phyloP scores from a whole-genome alignment of 495 filamentous ascomycete species.

The Xylaria nigripes region DNA sequence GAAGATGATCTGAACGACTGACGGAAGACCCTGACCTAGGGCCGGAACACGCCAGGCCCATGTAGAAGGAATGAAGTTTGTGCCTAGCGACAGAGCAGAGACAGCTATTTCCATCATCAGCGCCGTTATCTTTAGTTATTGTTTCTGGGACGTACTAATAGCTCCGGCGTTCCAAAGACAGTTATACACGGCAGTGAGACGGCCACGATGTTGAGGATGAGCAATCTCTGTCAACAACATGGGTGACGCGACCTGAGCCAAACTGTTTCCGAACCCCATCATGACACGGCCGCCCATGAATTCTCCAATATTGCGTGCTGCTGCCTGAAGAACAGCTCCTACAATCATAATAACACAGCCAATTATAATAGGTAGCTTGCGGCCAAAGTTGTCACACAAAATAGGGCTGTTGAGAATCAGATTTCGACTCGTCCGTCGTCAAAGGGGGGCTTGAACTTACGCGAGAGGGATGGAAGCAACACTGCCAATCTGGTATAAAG shows the following conservation, averaged over 20 bases:
- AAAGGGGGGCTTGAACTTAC: conserved; percentile 30
- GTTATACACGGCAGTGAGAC: conserved; percentile 60
- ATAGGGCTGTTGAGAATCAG: conserved; percentile 40
- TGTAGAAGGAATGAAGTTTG: conserved; percentile 35
- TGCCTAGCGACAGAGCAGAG: conserved; percentile 47
- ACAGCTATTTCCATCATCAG: conserved; percentile 26
- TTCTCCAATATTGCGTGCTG: conserved; percentile 37
- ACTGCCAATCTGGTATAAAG: conserved; percentile 61
- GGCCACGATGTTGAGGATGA: conserved; percentile 59
- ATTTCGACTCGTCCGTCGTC: not conserved
- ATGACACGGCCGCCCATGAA: conserved; percentile 40
- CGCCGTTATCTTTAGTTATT: not conserved
- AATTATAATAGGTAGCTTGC: conserved; percentile 51
- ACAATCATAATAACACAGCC: conserved; percentile 58
- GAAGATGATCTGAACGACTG: conserved; percentile 40
- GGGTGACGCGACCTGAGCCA: conserved; percentile 54
- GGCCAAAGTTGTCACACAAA: conserved; percentile 53
- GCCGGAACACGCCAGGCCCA: conserved; percentile 50
- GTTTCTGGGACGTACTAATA: conserved; percentile 25
- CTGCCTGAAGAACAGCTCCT: conserved; percentile 50
- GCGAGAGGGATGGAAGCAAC: conserved; percentile 57
- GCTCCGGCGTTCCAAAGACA: conserved; percentile 54
- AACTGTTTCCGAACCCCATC: conserved; percentile 51
- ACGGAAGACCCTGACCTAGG: conserved; percentile 43
- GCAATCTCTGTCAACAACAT: conserved; percentile 57